Evolutionary conservation across 2,329 filamentous ascomycete species (phyloP), one percentile per base, ranked within the genome.

Genomic region (Graphilbum ipis-grandicollis): DNA sequence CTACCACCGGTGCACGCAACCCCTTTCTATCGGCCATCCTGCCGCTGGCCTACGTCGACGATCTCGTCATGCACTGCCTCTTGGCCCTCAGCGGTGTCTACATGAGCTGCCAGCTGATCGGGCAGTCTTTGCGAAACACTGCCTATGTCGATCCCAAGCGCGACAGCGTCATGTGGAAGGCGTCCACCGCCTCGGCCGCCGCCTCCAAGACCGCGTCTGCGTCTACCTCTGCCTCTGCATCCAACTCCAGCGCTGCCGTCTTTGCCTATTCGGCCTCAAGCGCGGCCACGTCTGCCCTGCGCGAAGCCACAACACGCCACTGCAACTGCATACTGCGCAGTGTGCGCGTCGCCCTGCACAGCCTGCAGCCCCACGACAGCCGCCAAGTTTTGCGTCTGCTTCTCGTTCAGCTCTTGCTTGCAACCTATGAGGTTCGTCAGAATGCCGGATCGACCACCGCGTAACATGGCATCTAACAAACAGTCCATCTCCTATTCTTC

Each of bases 11-110:
- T 4, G 28, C 35, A 3, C 36, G 33, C 39, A 47, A 47, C 38
- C 43, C 46, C 2, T 46, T 37, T 15, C 14, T 48, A 4, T 34
- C 38, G 5, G 34, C 36, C 28, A 31, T 48, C 12, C 34, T 48
- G 26, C 46, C 46, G 21, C 42, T 48, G 17, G 46, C 46, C 19
- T 43, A 46, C 26, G 36, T 36, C 29, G 45, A 48, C 41, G 44
- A 48, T 32, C 42, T 48, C 21, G 40, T 48, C n/a, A 46, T 48
- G 46, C 46, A 48, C 38, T 42, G 42, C 38, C 29, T 48, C 8
- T 31, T 46, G 8, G 42, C 43, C 22, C 39, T 47, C 5, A 40
- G 43, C 29, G 46, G 44, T 12, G 39, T 39, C 8, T 39, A 44
- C 17, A 29, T 44, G 19, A 40, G 35, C 35, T 39, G 34, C 35